phyloP scores from a whole-genome alignment of 2,329 filamentous ascomycete species.

The Pseudogymnoascus sp. region DNA sequence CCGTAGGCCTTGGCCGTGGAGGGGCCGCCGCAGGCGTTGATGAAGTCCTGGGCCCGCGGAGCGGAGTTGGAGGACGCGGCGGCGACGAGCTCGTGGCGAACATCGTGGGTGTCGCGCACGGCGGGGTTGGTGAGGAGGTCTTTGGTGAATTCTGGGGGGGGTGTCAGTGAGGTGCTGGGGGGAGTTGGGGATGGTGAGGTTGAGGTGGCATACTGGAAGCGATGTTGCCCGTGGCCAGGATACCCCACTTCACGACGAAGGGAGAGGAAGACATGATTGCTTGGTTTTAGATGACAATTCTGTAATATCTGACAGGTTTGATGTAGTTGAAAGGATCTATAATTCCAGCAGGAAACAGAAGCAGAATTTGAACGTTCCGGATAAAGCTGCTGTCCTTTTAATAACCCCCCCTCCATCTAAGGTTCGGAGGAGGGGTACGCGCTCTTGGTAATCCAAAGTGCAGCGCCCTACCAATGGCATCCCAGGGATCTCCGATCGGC shows the following conservation, averaged over 20 bases:
- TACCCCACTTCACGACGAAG: slow-evolving; percentile 27
- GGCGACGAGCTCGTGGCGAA: slow-evolving; percentile 54
- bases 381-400: slow-evolving; percentile 1
- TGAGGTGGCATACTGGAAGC: slow-evolving; percentile 24
- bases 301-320: neutral
- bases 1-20: slow-evolving; percentile 54
- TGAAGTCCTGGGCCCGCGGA: slow-evolving; percentile 52
- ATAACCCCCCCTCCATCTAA: neutral
- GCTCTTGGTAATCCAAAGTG: neutral
- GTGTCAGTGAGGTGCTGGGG: slow-evolving; percentile 10
- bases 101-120: slow-evolving; percentile 49
- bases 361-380: neutral
- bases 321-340: neutral
- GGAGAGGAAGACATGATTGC: slow-evolving; percentile 12
- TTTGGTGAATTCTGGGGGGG: slow-evolving; percentile 43
- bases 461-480: neutral
- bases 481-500: neutral
- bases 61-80: slow-evolving; percentile 57
- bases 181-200: slow-evolving; percentile 5
- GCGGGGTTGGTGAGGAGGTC: slow-evolving; percentile 56
- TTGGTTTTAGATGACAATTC: neutral
- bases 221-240: slow-evolving; percentile 31
- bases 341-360: neutral
- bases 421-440: neutral
- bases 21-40: slow-evolving; percentile 47